phyloP scores from a whole-genome alignment of 2,329 filamentous ascomycete species.

The Alternaria atra region DNA sequence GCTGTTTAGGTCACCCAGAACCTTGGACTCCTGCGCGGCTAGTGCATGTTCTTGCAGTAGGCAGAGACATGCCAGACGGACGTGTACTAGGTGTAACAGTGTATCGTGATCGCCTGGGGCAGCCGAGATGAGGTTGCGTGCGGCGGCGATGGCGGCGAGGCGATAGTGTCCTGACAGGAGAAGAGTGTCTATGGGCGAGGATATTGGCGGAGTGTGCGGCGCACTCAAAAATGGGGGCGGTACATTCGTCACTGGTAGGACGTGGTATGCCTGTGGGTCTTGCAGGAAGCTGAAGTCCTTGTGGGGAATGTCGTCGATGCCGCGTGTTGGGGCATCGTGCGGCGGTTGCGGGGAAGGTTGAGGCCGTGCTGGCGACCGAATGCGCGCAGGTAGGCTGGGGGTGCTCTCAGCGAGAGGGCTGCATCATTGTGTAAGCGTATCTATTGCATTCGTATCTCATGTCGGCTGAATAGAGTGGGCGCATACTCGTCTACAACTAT shows the following conservation, averaged over 20 bases:
- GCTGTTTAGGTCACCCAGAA: constrained; percentile 69
- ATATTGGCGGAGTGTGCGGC: constrained; percentile 66
- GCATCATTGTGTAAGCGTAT: constrained; percentile 19
- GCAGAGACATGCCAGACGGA: constrained; percentile 81
- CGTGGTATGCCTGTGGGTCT: constrained; percentile 64
- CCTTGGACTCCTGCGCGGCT: constrained; percentile 68
- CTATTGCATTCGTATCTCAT: background rate
- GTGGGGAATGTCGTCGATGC: constrained; percentile 51
- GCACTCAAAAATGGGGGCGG: constrained; percentile 74
- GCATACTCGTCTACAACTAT: constrained; percentile 72
- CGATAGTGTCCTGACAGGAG: constrained; percentile 80
- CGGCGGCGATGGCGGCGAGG: constrained; percentile 74
- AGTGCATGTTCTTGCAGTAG: constrained; percentile 72
- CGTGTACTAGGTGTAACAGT: constrained; percentile 82
- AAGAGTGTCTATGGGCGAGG: constrained; percentile 72
- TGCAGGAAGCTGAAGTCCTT: constrained; percentile 72
- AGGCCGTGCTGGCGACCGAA: constrained; percentile 32
- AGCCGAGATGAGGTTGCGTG: constrained; percentile 65
- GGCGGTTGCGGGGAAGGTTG: constrained; percentile 30
- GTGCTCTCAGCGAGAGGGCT: constrained; percentile 36
- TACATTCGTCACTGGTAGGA: constrained; percentile 70
- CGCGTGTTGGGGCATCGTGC: constrained; percentile 28
- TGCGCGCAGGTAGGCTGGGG: constrained; percentile 26
- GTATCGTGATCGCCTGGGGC: constrained; percentile 66
- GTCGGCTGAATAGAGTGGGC: constrained; percentile 17